A percentile compares a stretch with the other conserved stretches of the same genome.
Conservation (phyloP, 163 green algal species). For the Scenedesmus sp. region DNA sequence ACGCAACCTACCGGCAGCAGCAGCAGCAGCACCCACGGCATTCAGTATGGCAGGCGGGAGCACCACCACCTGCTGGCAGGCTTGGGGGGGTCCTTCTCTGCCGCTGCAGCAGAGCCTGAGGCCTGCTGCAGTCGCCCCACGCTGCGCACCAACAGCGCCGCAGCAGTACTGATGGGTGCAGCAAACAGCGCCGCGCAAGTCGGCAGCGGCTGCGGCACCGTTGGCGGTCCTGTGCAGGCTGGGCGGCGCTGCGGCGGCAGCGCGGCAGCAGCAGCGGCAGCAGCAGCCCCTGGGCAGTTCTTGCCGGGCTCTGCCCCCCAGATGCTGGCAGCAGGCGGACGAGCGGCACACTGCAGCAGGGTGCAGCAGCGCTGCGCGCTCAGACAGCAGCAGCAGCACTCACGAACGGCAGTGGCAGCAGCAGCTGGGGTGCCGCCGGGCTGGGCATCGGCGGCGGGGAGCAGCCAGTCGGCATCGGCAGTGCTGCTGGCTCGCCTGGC, state of each 20-base stretch:
- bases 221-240: background rate
- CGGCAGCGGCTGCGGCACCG: background rate
- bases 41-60: background rate
- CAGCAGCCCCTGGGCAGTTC: background rate
- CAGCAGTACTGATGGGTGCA: constrained; percentile 17
- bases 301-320: background rate
- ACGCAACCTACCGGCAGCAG: background rate
- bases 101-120: background rate
- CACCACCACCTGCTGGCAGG: background rate
- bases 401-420: background rate
- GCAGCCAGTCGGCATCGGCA: background rate
- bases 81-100: background rate
- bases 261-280: background rate
- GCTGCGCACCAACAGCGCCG: constrained; percentile 31
- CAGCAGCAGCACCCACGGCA: background rate
- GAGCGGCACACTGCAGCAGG: background rate
- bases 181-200: background rate
- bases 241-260: background rate
- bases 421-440: background rate
- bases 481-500: background rate
- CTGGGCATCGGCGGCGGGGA: background rate
- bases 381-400: constrained; percentile 25
- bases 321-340: background rate
- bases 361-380: constrained; percentile 9
- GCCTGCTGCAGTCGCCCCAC: background rate